Evolutionary conservation across 176 grass and related monocot species (phyloP).

Genomic region (Microstegium vimineum): DNA sequence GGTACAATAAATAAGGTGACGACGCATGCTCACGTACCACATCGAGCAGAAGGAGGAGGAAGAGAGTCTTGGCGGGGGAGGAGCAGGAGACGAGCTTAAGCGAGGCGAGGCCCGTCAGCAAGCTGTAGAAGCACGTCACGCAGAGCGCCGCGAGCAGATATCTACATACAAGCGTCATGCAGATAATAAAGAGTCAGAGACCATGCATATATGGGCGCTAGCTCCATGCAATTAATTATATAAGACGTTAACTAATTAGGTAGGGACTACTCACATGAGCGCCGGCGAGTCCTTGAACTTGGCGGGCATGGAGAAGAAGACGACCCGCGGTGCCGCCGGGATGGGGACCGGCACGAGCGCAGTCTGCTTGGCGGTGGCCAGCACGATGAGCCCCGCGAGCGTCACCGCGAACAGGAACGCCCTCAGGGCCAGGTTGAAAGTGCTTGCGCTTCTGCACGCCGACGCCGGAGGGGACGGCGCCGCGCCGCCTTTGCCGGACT

Average conservation of each 20-base stretch:
- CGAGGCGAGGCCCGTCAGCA: conserved; percentile 40
- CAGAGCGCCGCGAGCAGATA: conserved; percentile 60
- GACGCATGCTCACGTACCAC: conserved; percentile 61
- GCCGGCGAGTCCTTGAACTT: conserved; percentile 73
- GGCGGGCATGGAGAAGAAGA: not conserved
- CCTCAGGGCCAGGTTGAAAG: conserved; percentile 35
- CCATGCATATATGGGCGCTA: no score
- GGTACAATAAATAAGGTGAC: no score
- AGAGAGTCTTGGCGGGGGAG: conserved; percentile 31
- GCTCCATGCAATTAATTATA: no score
- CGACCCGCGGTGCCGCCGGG: not conserved
- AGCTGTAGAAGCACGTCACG: conserved; percentile 51
- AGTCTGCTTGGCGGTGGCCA: conserved; percentile 66
- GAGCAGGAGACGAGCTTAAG: conserved; percentile 7
- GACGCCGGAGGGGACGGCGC: not conserved
- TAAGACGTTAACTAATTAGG: no score
- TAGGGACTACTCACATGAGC: conserved; percentile 56
- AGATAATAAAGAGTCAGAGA: no score
- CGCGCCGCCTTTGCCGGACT: not conserved
- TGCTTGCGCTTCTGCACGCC: not conserved
- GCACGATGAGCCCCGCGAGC: conserved; percentile 43
- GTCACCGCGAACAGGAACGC: conserved; percentile 51
- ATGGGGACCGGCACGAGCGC: not conserved
- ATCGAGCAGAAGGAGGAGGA: conserved; percentile 47
- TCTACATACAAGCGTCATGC: conserved; percentile 20